These are phyloP conservation scores for Truncatella angustata DNA, from an alignment of 2,329 filamentous ascomycete genomes.

Conservation along the genomic window DNA sequence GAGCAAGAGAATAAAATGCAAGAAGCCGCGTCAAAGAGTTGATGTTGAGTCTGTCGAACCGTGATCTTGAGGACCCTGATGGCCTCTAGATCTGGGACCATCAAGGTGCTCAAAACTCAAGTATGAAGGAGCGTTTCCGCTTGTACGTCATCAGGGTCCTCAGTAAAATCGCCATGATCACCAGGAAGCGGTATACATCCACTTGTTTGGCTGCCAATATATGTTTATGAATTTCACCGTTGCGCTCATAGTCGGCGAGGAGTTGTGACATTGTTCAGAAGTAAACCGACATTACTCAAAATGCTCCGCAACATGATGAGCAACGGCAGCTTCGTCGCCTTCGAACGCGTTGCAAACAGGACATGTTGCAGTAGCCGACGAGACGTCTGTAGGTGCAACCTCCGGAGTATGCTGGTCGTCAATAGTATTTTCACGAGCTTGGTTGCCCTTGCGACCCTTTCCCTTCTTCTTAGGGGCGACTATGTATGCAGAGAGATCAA, in stretches of 20 bases:
- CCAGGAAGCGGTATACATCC: too few species aligned
- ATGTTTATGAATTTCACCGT: too few species aligned
- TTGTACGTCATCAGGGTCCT: neutral
- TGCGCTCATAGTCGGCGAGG: too few species aligned
- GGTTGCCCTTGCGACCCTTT: slow-evolving; percentile 24
- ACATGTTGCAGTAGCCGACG: slow-evolving; percentile 43
- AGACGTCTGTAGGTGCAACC: slow-evolving; percentile 19
- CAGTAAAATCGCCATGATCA: too few species aligned
- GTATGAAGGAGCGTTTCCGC: neutral
- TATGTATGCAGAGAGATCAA: slow-evolving; percentile 51
- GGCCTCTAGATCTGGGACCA: neutral
- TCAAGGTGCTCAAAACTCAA: slow-evolving; percentile 1
- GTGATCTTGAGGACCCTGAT: slow-evolving; percentile 7
- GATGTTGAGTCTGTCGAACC: neutral
- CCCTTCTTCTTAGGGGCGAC: slow-evolving; percentile 32
- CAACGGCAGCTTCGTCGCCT: slow-evolving; percentile 67
- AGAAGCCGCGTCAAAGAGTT: neutral
- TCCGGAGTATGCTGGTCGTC: too few species aligned
- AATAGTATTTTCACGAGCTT: slow-evolving; percentile 11
- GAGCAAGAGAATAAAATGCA: neutral
- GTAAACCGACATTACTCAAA: slow-evolving; percentile 36
- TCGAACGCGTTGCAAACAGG: slow-evolving; percentile 66
- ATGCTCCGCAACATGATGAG: slow-evolving; percentile 63
- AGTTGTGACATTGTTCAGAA: neutral
- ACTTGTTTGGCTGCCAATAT: too few species aligned